Percentiles rank a stretch among this genome's conserved stretches.
Evolutionary conservation across 139 green algal species (phyloP).

Genomic region (Chlamydomonas incerta): DNA sequence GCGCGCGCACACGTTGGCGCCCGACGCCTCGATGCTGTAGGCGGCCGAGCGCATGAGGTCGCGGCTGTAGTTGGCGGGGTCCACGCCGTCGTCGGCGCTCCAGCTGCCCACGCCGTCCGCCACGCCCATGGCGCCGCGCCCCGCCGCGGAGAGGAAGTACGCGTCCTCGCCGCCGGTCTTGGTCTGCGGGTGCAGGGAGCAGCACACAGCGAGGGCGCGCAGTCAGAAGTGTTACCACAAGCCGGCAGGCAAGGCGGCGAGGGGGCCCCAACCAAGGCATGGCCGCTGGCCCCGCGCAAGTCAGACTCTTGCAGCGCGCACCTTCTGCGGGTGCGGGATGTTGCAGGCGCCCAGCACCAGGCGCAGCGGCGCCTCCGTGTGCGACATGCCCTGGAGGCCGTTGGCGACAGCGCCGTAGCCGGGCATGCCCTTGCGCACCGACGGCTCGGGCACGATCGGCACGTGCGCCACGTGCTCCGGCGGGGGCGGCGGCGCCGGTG

Average conservation of each 20-base stretch:
- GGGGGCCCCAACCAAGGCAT: too few species aligned
- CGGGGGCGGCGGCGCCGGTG: too few species aligned
- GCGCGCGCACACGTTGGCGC: not conserved
- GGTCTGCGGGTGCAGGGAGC: not conserved
- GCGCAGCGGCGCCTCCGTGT: slow-evolving; percentile 2
- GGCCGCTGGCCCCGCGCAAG: too few species aligned
- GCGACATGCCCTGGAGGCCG: too few species aligned
- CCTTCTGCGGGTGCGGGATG: slow-evolving; percentile 13
- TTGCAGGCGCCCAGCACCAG: slow-evolving; percentile 28
- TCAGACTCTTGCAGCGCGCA: too few species aligned
- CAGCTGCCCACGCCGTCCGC: slow-evolving; percentile 89
- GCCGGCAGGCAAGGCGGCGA: too few species aligned
- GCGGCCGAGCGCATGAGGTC: slow-evolving; percentile 58
- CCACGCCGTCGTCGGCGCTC: slow-evolving; percentile 76
- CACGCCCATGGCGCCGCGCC: slow-evolving; percentile 73
- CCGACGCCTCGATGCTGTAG: not conserved
- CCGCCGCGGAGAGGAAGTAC: slow-evolving; percentile 73
- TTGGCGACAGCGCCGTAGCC: too few species aligned
- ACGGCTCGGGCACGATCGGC: too few species aligned
- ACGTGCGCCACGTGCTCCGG: too few species aligned
- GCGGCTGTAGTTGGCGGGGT: slow-evolving; percentile 79
- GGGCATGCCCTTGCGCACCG: too few species aligned
- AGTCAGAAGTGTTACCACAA: too few species aligned
- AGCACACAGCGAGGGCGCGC: too few species aligned
- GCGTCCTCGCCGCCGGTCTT: slow-evolving; percentile 84